Base-by-base conservation (phyloP, 768 basidiomycete genomes). In the Mycena sanguinolenta region DNA sequence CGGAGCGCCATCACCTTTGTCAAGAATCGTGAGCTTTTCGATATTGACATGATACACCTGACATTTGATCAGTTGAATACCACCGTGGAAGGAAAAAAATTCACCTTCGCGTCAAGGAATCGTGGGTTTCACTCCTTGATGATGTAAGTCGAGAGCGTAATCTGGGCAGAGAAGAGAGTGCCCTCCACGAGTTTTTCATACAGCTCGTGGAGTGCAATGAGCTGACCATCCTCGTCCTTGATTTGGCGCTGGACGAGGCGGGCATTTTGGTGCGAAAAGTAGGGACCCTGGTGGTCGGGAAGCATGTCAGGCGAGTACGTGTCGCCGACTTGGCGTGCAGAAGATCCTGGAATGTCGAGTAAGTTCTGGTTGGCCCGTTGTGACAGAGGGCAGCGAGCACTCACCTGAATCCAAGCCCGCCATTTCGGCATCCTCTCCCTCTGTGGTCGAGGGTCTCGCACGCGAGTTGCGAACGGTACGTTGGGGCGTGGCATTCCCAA, bases 191-290 rank as follows among this genome's bases (percentile, higher is more conserved):
- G 66, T 67, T 28, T 55, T 8, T 30, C 44, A 28, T 58, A 58
- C 4, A 65, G 39, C 32, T 58, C 64, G 23, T 32, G 19, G 21
- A 55, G 64, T 10, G 54, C 55, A 27, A 65, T 65, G 12, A 58
- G 44, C 16, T 12, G 49, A 9, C 63, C 63, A 23, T 65, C 36
- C 13, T n/a, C 38, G 19, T 64, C 63, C 53, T 9, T 17, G 53
- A 44, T 44, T 12, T 55, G 23, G 12, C 52, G 52, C 25, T 63
- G 52, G 53, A 55, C 39, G 23, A 63, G 62, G 28, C 39, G 17
- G 14, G 39, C 25, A 21, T 64, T 57, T 12, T 64, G 12, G 53
- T 64, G 64, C 12, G 39, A 30, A 39, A 58, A 58, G 44, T 58
- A 65, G 3, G 32, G 21, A 5, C 32, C 32, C 32, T n/a, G 13